Percentiles rank a stretch among this genome's conserved stretches.
Evolutionary conservation across 495 filamentous ascomycete species (phyloP).

Genomic region (Penicillium coffeae): DNA sequence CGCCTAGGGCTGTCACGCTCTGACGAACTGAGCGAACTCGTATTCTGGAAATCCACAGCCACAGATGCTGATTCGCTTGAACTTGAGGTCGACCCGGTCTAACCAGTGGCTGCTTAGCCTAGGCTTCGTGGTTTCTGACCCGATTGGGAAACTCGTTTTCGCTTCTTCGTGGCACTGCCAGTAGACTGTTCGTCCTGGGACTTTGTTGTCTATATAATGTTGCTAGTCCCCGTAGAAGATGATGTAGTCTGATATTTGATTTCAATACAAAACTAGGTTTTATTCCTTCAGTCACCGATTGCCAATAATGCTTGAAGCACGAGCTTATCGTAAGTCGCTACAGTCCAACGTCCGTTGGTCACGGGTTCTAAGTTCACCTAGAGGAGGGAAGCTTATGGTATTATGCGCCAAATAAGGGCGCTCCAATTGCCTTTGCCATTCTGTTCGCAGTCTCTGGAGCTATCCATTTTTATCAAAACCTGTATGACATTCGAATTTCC

Average conservation of each 20-base stretch:
- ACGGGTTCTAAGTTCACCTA: constrained; percentile 15
- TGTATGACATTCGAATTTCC: constrained; percentile 33
- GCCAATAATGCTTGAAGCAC: constrained; percentile 8
- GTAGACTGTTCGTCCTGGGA: not conserved
- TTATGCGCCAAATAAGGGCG: constrained; percentile 72
- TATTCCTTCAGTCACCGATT: no score
- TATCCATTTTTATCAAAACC: constrained; percentile 59
- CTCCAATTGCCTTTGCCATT: constrained; percentile 62
- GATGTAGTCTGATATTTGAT: not conserved
- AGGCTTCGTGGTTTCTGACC: constrained; percentile 1
- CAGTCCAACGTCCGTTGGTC: not conserved
- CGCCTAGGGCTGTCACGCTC: not conserved
- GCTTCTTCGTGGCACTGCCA: constrained; percentile 6
- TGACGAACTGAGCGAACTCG: not conserved
- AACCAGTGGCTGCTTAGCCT: not conserved
- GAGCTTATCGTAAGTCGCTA: constrained; percentile 13
- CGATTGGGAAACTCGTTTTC: constrained; percentile 20
- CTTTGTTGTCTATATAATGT: not conserved
- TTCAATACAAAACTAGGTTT: no score
- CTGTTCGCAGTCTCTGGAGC: constrained; percentile 58
- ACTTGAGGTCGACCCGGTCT: not conserved
- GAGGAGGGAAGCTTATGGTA: constrained; percentile 57
- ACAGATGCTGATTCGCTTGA: not conserved
- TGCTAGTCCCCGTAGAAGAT: not conserved
- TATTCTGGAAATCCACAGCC: not conserved